These are phyloP conservation scores for Rhizoclosmatium sp. DNA, from an alignment of 192 early-diverging fungal species.

Conservation along the genomic window DNA sequence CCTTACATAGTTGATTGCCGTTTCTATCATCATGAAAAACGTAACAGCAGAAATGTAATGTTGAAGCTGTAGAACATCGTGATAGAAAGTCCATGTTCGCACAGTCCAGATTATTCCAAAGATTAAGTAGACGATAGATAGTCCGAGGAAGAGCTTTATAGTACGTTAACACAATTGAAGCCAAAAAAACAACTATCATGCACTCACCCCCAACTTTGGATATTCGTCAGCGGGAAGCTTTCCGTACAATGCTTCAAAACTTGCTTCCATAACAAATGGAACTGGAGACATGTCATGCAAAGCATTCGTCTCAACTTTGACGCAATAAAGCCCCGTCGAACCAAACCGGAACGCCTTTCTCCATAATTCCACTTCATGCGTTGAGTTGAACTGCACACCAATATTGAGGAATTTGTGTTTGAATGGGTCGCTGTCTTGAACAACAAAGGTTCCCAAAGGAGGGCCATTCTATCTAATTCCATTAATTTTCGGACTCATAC, in stretches of 20 bases:
- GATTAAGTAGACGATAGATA: conserved; percentile 75
- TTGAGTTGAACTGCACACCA: conserved; percentile 31
- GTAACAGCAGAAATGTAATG: conserved; percentile 87
- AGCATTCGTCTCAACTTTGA: conserved; percentile 56
- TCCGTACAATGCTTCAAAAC: conserved; percentile 84
- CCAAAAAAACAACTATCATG: background rate
- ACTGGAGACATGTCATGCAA: conserved; percentile 26
- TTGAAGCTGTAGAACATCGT: conserved; percentile 91
- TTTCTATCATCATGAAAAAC: conserved; percentile 86
- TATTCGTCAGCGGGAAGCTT: conserved; percentile 85
- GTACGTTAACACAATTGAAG: conserved; percentile 1
- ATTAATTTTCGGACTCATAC: conserved; percentile 33
- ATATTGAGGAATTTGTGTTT: conserved; percentile 38
- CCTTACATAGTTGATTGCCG: conserved; percentile 87
- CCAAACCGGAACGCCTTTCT: conserved; percentile 68
- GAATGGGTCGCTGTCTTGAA: conserved; percentile 33
- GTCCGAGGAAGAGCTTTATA: conserved; percentile 75
- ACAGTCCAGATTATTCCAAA: conserved; percentile 83
- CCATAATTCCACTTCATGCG: conserved; percentile 3
- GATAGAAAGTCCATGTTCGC: conserved; percentile 80
- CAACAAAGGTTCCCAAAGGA: conserved; percentile 34
- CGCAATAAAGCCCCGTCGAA: conserved; percentile 89
- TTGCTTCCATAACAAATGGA: conserved; percentile 55
- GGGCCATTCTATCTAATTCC: background rate
- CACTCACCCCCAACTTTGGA: conserved; percentile 79